Evolutionary conservation across 2,329 filamentous ascomycete species (phyloP), one percentile per base, ranked within the genome.

Genomic region (Coniella vitis): DNA sequence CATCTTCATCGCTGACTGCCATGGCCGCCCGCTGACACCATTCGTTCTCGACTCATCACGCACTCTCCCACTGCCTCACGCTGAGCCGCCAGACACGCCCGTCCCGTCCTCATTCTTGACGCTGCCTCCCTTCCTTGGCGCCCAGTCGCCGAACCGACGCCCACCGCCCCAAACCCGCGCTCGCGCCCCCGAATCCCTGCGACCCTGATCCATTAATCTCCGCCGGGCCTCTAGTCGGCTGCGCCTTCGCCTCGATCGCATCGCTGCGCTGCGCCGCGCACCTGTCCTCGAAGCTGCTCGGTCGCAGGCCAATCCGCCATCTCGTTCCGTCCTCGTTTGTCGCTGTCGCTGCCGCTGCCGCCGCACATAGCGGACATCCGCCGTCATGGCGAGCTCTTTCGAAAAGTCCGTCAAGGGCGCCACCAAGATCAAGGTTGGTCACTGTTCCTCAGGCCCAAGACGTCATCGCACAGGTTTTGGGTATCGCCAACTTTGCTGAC

Each of bases 401-500:
- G 93, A 98, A 76, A 98, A 97, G 78, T 95, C 90, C 59, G 93
- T 98, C 65, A 97, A 97, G 76, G 93, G 91, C 71, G 91, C 88
- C 61, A 97, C 91, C 62, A 97, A 97, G 76, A 88, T 95, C 66
- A 97, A 96, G 82, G 90, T 90, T 61, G 67, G 67, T 58, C 31
- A 38, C 45, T n/a, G n/a, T n/a, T 7, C 53, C 5, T 5, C 10
- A 10, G 25, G 31, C 17, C 45, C 22, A 32, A 34, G n/a, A 19
- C 9, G 29, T 35, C 9, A 29, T n/a, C 10, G 25, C 25, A 4
- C 32, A 29, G 25, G 31, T 17, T 4, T 42, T 34, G 52, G 43
- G 48, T 57, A 48, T 56, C 48, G 10, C 37, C 25, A 29, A 29
- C 25, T 29, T n/a, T 39, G 54, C 53, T 57, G 47, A 56, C 50